Base-by-base conservation (phyloP, 2,329 filamentous ascomycete genomes). In the Exophiala alcalophila region DNA sequence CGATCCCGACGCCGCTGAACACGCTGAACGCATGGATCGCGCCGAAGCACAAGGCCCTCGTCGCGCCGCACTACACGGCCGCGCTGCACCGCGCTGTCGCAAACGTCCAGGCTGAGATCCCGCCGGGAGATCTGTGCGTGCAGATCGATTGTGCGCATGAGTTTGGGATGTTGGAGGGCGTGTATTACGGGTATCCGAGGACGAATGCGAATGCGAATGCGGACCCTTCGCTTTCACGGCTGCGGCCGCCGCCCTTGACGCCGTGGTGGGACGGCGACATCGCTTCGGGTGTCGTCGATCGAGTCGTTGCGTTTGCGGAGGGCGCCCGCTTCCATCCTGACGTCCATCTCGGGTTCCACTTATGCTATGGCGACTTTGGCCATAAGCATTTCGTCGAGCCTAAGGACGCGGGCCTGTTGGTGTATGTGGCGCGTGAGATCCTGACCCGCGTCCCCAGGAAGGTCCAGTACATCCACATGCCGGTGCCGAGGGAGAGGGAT, bases 341-440 rank as follows among this genome's bases (percentile, higher is more conserved):
- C 46, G 64, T 72, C 1, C 61, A 68, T 26, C 31, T 73, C 40
- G 70, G 68, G 0, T 61, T 69, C 21, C 70, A 73, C 52, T 59
- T 73, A 14, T 74, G 71, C 56, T 73, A 73, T 50, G 71, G 70
- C 9, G 70, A 73, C 46, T 57, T 67, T 4, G 54, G 59, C 1
- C 69, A 72, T 52, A 54, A 57, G 35, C 70, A 72, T 52, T 72
- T 68, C 47, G 45, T 65, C n/a, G 64, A 73, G 39, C 69, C 71
- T 0, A 56, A 57, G 6, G 64, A 68, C 31, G 54, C 61, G 27
- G 50, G 43, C 0, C 19, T 62, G 1, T 24, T 66, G 20, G 65
- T 70, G 4, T 61, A 68, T 9, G 47, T 71, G 15, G 63, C 61
- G 4, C 66, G 65, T 27, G 54, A 47, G 1, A 50, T 69, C 12